Evolutionary conservation across 2,329 filamentous ascomycete genomes (phyloP).

Genomic region (Huntiella bhutanensis): DNA sequence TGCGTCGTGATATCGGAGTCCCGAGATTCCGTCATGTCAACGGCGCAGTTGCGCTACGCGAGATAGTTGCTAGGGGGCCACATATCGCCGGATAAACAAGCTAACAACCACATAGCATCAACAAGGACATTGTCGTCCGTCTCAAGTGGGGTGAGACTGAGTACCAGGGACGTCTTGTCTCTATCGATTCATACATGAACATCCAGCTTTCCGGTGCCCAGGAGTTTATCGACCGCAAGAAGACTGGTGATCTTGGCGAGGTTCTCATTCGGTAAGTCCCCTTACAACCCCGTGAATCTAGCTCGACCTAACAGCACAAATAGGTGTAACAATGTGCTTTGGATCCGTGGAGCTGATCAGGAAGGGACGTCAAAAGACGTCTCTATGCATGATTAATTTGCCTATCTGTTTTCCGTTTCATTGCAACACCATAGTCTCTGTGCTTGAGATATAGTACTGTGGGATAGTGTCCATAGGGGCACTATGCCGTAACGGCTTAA

Average conservation of each 20-base stretch:
- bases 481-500: too few species aligned
- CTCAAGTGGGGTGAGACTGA: conserved; percentile 97
- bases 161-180: conserved; percentile 85
- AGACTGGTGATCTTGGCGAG: conserved; percentile 67
- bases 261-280: conserved; percentile 64
- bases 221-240: conserved; percentile 80
- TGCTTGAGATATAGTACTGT: too few species aligned
- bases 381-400: conserved; percentile 36
- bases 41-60: too few species aligned
- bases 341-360: conserved; percentile 48
- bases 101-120: conserved; percentile 37
- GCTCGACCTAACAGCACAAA: conserved; percentile 4
- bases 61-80: too few species aligned
- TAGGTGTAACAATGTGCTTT: conserved; percentile 94
- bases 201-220: conserved; percentile 79
- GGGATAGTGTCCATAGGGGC: too few species aligned
- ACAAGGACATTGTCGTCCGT: conserved; percentile 76
- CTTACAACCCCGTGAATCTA: background rate
- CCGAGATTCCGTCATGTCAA: too few species aligned
- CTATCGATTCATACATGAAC: conserved; percentile 98
- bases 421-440: too few species aligned
- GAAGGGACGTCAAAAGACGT: conserved; percentile 22
- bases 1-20: background rate
- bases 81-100: background rate
- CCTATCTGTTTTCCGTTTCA: too few species aligned